Conservation (phyloP, 1,139 yeast genomes). For the Geotrichum carabidarum region DNA sequence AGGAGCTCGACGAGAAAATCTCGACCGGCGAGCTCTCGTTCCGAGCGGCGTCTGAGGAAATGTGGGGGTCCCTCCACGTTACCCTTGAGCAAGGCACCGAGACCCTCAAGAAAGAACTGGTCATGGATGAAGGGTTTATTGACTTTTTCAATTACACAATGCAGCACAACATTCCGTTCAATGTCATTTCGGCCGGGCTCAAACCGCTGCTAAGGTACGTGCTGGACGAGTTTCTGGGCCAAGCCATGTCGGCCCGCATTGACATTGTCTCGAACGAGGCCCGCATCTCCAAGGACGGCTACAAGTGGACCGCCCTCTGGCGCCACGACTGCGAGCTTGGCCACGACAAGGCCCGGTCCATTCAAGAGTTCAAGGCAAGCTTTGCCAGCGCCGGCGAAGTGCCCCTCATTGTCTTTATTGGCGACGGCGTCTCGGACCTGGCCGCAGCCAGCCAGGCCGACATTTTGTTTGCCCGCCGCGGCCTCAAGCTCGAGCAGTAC, state of each 20-base stretch:
- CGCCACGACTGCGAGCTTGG: slow-evolving; percentile 59
- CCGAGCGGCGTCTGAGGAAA: slow-evolving; percentile 42
- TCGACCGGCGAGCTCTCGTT: slow-evolving; percentile 37
- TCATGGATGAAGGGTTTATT: slow-evolving; percentile 57
- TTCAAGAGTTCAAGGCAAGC: slow-evolving; percentile 43
- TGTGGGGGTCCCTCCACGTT: slow-evolving; percentile 44
- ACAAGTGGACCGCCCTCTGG: slow-evolving; percentile 55
- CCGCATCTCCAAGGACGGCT: slow-evolving; percentile 41
- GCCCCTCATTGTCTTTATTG: slow-evolving; percentile 41
- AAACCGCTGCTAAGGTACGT: slow-evolving; percentile 58
- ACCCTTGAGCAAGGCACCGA: slow-evolving; percentile 52
- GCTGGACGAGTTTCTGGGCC: slow-evolving; percentile 54
- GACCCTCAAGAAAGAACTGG: slow-evolving; percentile 47
- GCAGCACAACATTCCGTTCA: slow-evolving; percentile 50
- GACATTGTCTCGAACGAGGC: slow-evolving; percentile 60
- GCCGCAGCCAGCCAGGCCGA: slow-evolving; percentile 47
- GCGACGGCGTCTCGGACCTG: slow-evolving; percentile 44
- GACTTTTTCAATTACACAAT: slow-evolving; percentile 52
- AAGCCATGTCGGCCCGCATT: slow-evolving; percentile 49
- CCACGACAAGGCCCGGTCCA: slow-evolving; percentile 60
- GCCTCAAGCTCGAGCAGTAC: slow-evolving; percentile 41
- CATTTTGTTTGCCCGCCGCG: slow-evolving; percentile 42
- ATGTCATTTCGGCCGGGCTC: slow-evolving; percentile 63
- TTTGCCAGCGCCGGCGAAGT: slow-evolving; percentile 26
- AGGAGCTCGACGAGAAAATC: slow-evolving; percentile 38